phyloP scores from a whole-genome alignment of 352 stramenopile genomes.

The Lagenidium giganteum region DNA sequence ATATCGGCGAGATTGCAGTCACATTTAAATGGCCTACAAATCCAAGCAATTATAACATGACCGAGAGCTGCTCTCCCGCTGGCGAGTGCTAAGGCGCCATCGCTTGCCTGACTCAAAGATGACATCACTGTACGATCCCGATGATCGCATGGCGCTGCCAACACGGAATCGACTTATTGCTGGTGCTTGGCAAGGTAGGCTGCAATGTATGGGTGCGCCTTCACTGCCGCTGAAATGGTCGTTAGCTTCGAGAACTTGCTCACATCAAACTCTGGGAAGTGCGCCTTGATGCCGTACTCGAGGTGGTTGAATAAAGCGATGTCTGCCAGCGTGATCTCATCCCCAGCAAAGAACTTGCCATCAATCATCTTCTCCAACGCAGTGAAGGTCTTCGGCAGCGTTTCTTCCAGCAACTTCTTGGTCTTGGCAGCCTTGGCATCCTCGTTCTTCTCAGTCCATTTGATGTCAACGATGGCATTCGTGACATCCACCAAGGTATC shows the following conservation, averaged over 20 bases:
- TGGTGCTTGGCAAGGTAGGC: slow-evolving; percentile 27
- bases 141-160: no score
- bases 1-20: no score
- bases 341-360: slow-evolving; percentile 34
- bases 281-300: slow-evolving; percentile 23
- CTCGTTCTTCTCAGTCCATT: slow-evolving; percentile 23
- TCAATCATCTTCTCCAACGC: slow-evolving; percentile 22
- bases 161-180: no score
- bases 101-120: no score
- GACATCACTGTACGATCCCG: no score
- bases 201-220: slow-evolving; percentile 23
- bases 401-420: slow-evolving; percentile 21
- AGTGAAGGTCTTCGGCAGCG: slow-evolving; percentile 22
- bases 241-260: slow-evolving; percentile 32
- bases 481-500: slow-evolving; percentile 10
- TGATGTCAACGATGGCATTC: slow-evolving; percentile 23
- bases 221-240: slow-evolving; percentile 22
- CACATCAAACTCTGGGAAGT: slow-evolving; percentile 16
- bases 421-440: slow-evolving; percentile 30
- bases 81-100: no score
- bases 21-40: no score
- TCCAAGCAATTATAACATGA: no score
- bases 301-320: slow-evolving; percentile 39
- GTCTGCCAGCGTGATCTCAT: slow-evolving; percentile 28
- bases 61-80: no score